Base-by-base conservation (phyloP, 2,329 filamentous ascomycete genomes). In the Tetracladium maxilliforme region DNA sequence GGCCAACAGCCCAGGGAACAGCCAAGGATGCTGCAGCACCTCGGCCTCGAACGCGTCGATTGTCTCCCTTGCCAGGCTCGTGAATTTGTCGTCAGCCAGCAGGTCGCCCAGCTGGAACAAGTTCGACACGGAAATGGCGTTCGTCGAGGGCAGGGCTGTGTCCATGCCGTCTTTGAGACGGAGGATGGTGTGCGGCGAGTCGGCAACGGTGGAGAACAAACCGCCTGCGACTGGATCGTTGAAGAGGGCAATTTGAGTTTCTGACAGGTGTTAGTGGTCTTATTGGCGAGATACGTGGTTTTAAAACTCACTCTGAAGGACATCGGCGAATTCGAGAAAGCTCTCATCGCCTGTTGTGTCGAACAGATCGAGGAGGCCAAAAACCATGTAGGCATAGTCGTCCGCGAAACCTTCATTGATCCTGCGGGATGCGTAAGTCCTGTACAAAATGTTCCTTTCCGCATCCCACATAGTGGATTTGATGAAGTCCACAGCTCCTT, bases 101-200 rank as follows among this genome's bases (percentile, higher is more conserved):
- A 92, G 47, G 6, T 64, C 64, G 9, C 70, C 70, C 4, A 95
- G 66, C 1, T 82, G 73, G 51, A 90, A 79, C n/a, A 95, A 58
- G 43, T 95, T 95, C 10, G 70, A 65, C 0, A 82, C 80, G n/a
- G 79, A 78, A 6, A 87, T 68, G 19, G 82, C 83, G 44, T 98
- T 98, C 25, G 81, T 78, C 1, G 83, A 90, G 1, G 90, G 90
- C 31, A 90, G 77, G 2, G 83, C 76, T 5, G 82, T 82, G 48
- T 98, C 90, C 66, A 94, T 94, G 35, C 84, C 90, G 33, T 92
- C 83, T 52, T 98, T 98, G 24, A 94, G 66, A 14, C 87, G 76
- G 31, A 95, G 68, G 30, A 94, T 75, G 15, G 77, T 65, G 40
- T 84, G 70, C 1, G 71, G 56, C 7, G 75, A 70, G 21, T 62